Percentiles rank a stretch among this genome's conserved stretches.
phyloP scores from a whole-genome alignment of 2,329 filamentous ascomycete genomes.

The Fusarium annulatum region DNA sequence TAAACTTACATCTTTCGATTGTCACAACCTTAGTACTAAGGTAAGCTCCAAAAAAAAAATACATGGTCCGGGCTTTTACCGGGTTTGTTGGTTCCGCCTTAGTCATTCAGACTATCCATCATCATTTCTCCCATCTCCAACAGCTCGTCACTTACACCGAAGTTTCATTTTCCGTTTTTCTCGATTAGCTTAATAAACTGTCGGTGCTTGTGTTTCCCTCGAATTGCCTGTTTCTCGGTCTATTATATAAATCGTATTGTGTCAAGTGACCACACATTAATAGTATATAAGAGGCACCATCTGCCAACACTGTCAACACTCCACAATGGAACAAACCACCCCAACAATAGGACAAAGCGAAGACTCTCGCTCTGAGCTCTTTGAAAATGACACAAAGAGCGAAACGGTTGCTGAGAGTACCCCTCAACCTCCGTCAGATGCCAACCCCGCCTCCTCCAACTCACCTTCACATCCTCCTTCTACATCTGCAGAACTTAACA shows the following conservation, averaged over 20 bases:
- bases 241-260: constrained; percentile 15
- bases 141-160: constrained; percentile 23
- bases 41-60: constrained; percentile 39
- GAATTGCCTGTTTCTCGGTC: not conserved
- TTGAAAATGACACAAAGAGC: constrained; percentile 44
- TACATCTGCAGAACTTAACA: constrained; percentile 48
- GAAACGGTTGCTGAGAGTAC: constrained; percentile 42
- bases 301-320: constrained; percentile 2
- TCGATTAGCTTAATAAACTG: constrained; percentile 10
- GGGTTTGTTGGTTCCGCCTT: constrained; percentile 22
- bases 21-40: constrained; percentile 10
- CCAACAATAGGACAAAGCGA: constrained; percentile 41
- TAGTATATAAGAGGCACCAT: constrained; percentile 4
- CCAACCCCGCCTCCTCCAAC: constrained; percentile 40
- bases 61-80: constrained; percentile 43
- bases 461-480: constrained; percentile 46
- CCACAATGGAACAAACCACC: constrained; percentile 46
- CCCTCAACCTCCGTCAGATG: constrained; percentile 32
- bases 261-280: constrained; percentile 30
- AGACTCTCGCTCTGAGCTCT: constrained; percentile 42
- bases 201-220: not conserved
- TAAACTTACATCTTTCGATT: constrained; percentile 46
- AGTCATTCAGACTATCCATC: constrained; percentile 37
- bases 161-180: not conserved
- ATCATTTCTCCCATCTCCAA: constrained; percentile 10